Evolutionary conservation across 2,329 filamentous ascomycete species (phyloP).

Genomic region (Xylariaceae sp.): DNA sequence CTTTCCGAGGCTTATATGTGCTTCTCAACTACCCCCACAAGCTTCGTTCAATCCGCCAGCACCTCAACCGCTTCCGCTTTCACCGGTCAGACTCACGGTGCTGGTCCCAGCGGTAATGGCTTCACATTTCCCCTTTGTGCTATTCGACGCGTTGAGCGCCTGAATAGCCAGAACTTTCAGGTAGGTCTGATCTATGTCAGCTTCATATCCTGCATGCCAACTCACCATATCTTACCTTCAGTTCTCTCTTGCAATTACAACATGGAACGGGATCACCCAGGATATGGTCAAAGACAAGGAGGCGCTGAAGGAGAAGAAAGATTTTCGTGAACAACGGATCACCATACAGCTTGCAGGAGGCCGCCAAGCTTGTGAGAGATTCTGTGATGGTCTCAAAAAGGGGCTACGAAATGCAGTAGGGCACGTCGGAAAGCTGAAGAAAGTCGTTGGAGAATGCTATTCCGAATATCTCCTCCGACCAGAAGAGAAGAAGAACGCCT

Average conservation of each 20-base stretch:
- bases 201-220: background rate
- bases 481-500: conserved; percentile 57
- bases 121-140: conserved; percentile 92
- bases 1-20: conserved; percentile 92
- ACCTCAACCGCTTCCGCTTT: conserved; percentile 76
- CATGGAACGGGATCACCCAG: conserved; percentile 75
- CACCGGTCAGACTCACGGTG: conserved; percentile 88
- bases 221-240: conserved; percentile 27
- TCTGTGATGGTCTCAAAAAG: conserved; percentile 93
- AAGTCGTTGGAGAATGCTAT: conserved; percentile 80
- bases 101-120: conserved; percentile 88
- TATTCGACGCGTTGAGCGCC: conserved; percentile 83
- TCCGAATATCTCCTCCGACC: conserved; percentile 75
- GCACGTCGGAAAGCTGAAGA: conserved; percentile 79
- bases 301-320: conserved; percentile 34
- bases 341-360: conserved; percentile 89
- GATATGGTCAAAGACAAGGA: conserved; percentile 42
- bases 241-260: conserved; percentile 92
- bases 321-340: conserved; percentile 69
- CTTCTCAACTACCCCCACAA: conserved; percentile 90
- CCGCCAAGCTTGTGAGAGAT: conserved; percentile 84
- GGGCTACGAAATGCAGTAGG: conserved; percentile 82
- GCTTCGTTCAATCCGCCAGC: conserved; percentile 77
- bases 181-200: conserved; percentile 30
- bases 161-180: conserved; percentile 87